Conservation (phyloP, 108 stramenopile species). For the Skeletonema menzelii region DNA sequence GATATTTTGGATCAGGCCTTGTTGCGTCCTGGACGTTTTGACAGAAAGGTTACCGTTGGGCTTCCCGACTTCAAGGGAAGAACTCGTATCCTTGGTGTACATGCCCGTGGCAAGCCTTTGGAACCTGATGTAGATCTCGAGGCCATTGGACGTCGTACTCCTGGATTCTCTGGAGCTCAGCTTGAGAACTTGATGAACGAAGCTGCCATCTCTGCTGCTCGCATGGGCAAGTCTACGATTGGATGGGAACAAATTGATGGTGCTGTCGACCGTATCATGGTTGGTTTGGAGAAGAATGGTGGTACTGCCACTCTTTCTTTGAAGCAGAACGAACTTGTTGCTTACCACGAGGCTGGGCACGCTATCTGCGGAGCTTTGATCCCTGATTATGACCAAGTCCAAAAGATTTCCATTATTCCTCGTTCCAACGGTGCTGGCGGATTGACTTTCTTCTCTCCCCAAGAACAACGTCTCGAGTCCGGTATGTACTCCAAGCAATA, state of each 20-base stretch:
- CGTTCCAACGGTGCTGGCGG: constrained; percentile 93
- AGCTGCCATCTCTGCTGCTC: constrained; percentile 93
- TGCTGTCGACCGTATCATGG: constrained; percentile 95
- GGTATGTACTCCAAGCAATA: constrained; percentile 93
- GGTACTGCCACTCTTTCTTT: constrained; percentile 70
- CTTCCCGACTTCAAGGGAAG: constrained; percentile 95
- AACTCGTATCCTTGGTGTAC: constrained; percentile 89
- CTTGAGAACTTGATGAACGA: constrained; percentile 97
- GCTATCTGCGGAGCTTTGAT: constrained; percentile 92
- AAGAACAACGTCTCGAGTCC: constrained; percentile 89
- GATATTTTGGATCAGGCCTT: constrained; percentile 96
- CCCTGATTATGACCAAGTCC: constrained; percentile 92
- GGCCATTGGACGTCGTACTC: constrained; percentile 90
- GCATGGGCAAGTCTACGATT: constrained; percentile 77
- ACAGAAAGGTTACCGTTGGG: constrained; percentile 94
- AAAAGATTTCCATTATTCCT: constrained; percentile 97
- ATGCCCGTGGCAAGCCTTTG: constrained; percentile 91
- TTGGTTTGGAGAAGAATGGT: constrained; percentile 95
- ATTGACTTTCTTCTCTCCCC: constrained; percentile 94
- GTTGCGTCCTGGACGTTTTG: constrained; percentile 97
- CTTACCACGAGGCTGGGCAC: constrained; percentile 97
- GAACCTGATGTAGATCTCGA: constrained; percentile 93
- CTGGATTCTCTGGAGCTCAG: constrained; percentile 96
- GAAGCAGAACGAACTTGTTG: constrained; percentile 82
- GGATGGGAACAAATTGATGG: constrained; percentile 94